These are phyloP conservation scores for Mycena kentingensis DNA, from an alignment of 768 basidiomycete species.

Conservation along the genomic window DNA sequence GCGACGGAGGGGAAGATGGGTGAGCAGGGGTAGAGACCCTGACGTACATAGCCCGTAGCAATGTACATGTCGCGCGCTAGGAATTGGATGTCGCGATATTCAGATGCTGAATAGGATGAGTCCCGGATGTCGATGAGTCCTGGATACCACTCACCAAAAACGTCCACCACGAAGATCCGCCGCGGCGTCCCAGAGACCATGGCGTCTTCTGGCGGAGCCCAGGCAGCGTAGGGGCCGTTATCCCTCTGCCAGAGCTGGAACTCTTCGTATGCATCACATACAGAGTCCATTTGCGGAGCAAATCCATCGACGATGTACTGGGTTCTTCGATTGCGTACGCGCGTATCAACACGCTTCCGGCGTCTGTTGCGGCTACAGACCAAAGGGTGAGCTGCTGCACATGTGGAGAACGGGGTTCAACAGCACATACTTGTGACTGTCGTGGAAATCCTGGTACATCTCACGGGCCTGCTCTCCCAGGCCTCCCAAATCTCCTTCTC, in stretches of 20 bases:
- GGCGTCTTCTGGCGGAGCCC: not conserved
- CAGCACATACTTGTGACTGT: no score
- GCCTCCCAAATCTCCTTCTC: no score
- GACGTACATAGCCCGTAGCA: constrained; percentile 11
- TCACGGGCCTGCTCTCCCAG: no score
- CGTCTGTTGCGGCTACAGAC: no score
- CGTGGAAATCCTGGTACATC: no score
- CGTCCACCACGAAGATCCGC: not conserved
- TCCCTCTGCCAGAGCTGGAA: not conserved
- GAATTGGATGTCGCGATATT: not conserved
- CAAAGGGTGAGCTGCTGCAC: no score
- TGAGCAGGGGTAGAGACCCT: constrained; percentile 17
- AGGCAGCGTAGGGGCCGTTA: not conserved
- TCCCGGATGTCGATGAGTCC: not conserved
- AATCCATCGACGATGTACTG: no score
- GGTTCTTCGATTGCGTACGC: no score
- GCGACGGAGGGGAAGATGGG: constrained; percentile 13
- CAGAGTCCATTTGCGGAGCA: not conserved
- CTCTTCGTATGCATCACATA: not conserved
- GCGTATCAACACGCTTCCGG: no score
- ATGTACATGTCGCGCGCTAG: not conserved
- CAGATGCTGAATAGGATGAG: not conserved
- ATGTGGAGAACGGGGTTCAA: no score
- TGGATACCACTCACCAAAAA: not conserved
- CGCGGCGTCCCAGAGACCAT: not conserved